Evolutionary conservation across 1,139 yeast genomes (phyloP).

Genomic region (Hansenula lynferdii): DNA sequence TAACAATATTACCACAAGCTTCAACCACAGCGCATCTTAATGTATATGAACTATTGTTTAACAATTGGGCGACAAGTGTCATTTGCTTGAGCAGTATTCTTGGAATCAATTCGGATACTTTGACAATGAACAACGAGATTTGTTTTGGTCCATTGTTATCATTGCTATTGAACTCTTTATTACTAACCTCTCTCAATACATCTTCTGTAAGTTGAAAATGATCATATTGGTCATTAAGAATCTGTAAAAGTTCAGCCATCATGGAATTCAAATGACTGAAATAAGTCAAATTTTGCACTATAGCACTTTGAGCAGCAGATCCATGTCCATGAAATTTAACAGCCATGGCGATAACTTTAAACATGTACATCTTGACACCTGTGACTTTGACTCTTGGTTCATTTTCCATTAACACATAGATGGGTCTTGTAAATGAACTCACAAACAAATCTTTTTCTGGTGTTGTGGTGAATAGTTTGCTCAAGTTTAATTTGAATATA

Average conservation of each 20-base stretch:
- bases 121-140: conserved; percentile 66
- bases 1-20: conserved; percentile 78
- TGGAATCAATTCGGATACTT: conserved; percentile 72
- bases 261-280: conserved; percentile 73
- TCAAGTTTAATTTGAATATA: conserved; percentile 48
- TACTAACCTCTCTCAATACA: conserved; percentile 71
- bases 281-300: conserved; percentile 77
- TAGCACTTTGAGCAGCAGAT: conserved; percentile 63
- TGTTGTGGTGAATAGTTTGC: conserved; percentile 67
- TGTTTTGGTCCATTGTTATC: conserved; percentile 88
- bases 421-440: conserved; percentile 70
- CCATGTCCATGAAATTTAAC: conserved; percentile 76
- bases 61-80: conserved; percentile 65
- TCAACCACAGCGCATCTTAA: conserved; percentile 88
- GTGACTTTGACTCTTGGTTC: conserved; percentile 65
- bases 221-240: conserved; percentile 61
- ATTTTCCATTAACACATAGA: conserved; percentile 69
- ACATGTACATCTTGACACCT: conserved; percentile 51
- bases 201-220: conserved; percentile 72
- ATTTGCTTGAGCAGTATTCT: conserved; percentile 69
- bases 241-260: conserved; percentile 73
- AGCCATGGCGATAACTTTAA: conserved; percentile 59
- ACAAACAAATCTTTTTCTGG: conserved; percentile 74
- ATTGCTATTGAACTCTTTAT: conserved; percentile 68
- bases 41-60: conserved; percentile 76